A percentile compares a stretch with the other conserved stretches of the same genome.
These are phyloP conservation scores for Tarenaya hassleriana DNA, from an alignment of 345 rosid species.

Conservation along the genomic window DNA sequence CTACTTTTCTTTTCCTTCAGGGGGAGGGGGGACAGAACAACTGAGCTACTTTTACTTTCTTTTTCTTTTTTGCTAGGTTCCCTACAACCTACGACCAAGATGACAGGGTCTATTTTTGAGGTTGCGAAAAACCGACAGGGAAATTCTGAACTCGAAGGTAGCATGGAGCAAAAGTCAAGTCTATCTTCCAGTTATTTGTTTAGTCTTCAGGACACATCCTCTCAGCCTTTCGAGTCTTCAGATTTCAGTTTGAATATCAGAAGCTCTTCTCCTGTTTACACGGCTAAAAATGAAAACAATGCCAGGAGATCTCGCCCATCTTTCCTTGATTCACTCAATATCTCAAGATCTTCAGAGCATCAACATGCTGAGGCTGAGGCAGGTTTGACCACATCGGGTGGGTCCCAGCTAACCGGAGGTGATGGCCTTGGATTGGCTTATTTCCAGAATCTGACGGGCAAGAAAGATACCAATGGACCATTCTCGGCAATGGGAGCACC, in stretches of 20 bases:
- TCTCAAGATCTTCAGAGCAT: slow-evolving; percentile 45
- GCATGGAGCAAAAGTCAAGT: slow-evolving; percentile 39
- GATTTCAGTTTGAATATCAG: slow-evolving; percentile 36
- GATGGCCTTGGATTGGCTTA: slow-evolving; percentile 35
- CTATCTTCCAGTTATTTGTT: slow-evolving; percentile 35
- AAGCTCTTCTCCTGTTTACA: slow-evolving; percentile 36
- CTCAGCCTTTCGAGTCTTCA: slow-evolving; percentile 39
- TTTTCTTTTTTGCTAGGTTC: slow-evolving; percentile 35
- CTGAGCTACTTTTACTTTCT: slow-evolving; percentile 19
- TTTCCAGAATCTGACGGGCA: slow-evolving; percentile 29
- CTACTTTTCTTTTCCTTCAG: slow-evolving; percentile 12
- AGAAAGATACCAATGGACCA: slow-evolving; percentile 32
- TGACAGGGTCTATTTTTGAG: slow-evolving; percentile 37
- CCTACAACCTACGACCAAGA: slow-evolving; percentile 30
- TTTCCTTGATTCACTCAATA: slow-evolving; percentile 77
- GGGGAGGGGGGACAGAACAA: too few species aligned
- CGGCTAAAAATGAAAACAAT: slow-evolving; percentile 43
- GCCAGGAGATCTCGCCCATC: slow-evolving; percentile 74
- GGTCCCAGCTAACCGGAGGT: slow-evolving; percentile 30
- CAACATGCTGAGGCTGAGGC: slow-evolving; percentile 34
- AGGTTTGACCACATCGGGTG: slow-evolving; percentile 29
- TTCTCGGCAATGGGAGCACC: slow-evolving; percentile 27
- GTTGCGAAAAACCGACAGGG: slow-evolving; percentile 29
- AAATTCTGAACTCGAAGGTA: slow-evolving; percentile 26
- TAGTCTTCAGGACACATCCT: slow-evolving; percentile 26